Evolutionary conservation across 805 yeast genomes (phyloP), one percentile per base, ranked within the genome.

Genomic region (Wickerhamiella lipophila): DNA sequence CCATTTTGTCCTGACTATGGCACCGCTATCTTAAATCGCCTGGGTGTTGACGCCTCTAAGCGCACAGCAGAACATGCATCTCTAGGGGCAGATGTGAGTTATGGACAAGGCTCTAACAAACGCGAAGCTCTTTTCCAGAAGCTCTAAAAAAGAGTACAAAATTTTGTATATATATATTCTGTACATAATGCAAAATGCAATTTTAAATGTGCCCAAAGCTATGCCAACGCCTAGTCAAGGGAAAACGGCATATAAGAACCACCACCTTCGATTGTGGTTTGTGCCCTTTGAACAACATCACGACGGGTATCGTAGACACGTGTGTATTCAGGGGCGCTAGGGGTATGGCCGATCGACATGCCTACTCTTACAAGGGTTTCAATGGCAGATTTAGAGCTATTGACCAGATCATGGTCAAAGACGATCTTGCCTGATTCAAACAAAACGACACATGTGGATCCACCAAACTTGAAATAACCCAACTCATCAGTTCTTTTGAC

Each of bases 391-490:
- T 35, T 32, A 0, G 96, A 83, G 61, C 88, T 92, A 25, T 71
- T 64, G 6, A 74, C 60, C 16, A 89, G 60, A 63, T 89, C 97
- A 0, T 78, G 63, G 63, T 89, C 98, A 59, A 87, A 81, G 8
- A 43, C 53, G 4, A 67, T 41, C 21, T 49, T 50, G 12, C 60
- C 62, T 6, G 56, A 58, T 49, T 79, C 79, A 56, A 87, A 76
- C 6, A 92, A 60, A 1, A 83, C 62, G 2, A 89, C 66, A 6
- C 86, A 73, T 0, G 98, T 92, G 0, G 95, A 83, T 0, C 98
- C 98, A 12, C 98, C 98, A 67, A 89, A 89, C 61, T 88, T 85
- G 73, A 89, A 89, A 60, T 85, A 89, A 0, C 98, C 98, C 23
- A 89, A 64, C 58, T 89, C 97, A 39, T 83, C 88, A 3, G 92